A percentile compares a stretch with the other conserved stretches of the same genome.
Conservation (phyloP, 257 asterid species). For the Ocimum tenuiflorum region DNA sequence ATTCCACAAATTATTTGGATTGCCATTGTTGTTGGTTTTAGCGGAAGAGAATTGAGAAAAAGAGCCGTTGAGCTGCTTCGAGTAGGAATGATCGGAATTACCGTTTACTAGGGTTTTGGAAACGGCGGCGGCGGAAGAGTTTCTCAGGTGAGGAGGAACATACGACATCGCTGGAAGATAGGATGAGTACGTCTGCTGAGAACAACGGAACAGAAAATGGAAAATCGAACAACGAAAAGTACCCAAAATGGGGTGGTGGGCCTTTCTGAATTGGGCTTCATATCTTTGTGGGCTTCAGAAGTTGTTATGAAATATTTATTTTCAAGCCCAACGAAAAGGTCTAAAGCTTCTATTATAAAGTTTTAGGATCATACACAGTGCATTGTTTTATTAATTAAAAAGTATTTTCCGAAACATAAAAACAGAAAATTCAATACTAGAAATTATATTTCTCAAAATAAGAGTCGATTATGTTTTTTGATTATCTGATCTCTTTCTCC, state of each 20-base stretch:
- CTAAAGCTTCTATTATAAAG: too few relatives aligned
- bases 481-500: too few relatives aligned
- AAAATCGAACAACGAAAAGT: background rate
- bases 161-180: slow-evolving; percentile 66
- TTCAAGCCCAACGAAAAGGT: too few relatives aligned
- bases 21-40: slow-evolving; percentile 20
- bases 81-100: slow-evolving; percentile 28
- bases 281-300: background rate
- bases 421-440: too few relatives aligned
- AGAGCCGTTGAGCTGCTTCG: slow-evolving; percentile 39
- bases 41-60: slow-evolving; percentile 27
- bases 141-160: slow-evolving; percentile 87
- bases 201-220: slow-evolving; percentile 3
- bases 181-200: slow-evolving; percentile 19
- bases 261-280: background rate
- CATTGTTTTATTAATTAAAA: too few relatives aligned
- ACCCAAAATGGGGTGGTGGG: slow-evolving; percentile 1
- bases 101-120: slow-evolving; percentile 29
- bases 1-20: slow-evolving; percentile 31
- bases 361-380: too few relatives aligned
- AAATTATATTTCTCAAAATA: too few relatives aligned
- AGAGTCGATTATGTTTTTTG: too few relatives aligned
- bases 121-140: slow-evolving; percentile 36
- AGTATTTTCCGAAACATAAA: too few relatives aligned
- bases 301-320: too few relatives aligned